Evolutionary conservation across 352 stramenopile genomes (phyloP), one percentile per base, ranked within the genome.

Genomic region (Pythium insidiosum): DNA sequence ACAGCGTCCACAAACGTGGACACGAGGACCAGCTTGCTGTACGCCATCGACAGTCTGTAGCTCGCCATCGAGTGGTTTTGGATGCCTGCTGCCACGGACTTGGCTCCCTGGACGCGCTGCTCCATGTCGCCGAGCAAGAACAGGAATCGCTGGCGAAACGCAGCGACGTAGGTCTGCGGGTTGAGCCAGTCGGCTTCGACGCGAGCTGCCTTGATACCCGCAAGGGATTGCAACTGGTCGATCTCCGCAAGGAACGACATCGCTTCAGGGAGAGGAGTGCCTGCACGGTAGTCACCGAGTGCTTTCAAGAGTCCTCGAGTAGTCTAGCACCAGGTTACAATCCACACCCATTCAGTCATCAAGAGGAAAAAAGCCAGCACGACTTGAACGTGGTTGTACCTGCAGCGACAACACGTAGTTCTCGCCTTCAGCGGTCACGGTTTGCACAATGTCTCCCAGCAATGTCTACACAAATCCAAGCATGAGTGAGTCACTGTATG

Each of bases 401-500:
- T 98, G 94, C 50, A 97, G 83, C 13, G 88, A 88, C 18, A 98
- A 66, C 56, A 98, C 96, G 47, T 95, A 90, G 67, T 97, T 98
- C 54, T 98, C 94, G 33, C 94, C 94, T 61, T 98, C 94, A n/a
- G 96, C 93, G 1, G 94, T 98, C 38, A 95, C 94, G 33, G 83
- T 94, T 56, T 97, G 89, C n/a, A 97, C 70, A 36, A 97, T 94
- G 38, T 95, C 91, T 5, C 81, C 85, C 7, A 94, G 70, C 25
- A 97, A 59, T 47, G 92, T 69, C 3, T 79, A 73, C 13, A 96
- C 61, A 10, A 49, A 40, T 5, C 43, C n/a, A n/a, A n/a, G n/a
- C n/a, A n/a, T n/a, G n/a, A n/a, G n/a, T n/a, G n/a, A n/a, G n/a
- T n/a, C n/a, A n/a, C n/a, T 4, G 2, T 23, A 39, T 5, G 1